Base-by-base conservation (phyloP, 495 filamentous ascomycete genomes). In the Aspergillus bertholletiae region DNA sequence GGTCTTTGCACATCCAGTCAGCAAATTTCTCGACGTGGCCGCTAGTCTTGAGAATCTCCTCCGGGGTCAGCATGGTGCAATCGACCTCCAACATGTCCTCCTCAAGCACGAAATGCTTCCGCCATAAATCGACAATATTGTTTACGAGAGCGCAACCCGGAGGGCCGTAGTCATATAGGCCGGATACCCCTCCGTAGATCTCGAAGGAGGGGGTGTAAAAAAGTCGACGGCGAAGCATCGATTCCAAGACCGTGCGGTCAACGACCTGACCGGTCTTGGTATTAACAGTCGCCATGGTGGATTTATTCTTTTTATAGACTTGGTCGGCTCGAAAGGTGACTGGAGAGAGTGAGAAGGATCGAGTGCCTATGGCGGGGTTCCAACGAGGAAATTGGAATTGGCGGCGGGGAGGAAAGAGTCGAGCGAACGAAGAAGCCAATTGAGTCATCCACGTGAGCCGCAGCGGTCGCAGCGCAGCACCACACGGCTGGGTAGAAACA, bases 1-100 rank as follows among this genome's bases (percentile, higher is more conserved):
- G 91, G 70, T 98, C 94, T 73, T 97, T 97, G 84, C 91, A 96
- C 92, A 97, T 96, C 90, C 90, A 97, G 70, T 97, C 95, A 60
- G 91, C 88, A 69, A 97, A 98, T 71, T 95, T 95, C 59, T 97
- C 94, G 49, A 97, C 94, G 73, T 98, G 94, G 54, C 95, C 94
- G 66, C 86, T 90, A 22, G 94, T 97, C 82, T 97, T 96, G 43
- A 98, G 79, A 11, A 97, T 89, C 37, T 93, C 89, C 55, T 90
- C 80, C 21, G 94, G 94, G 49, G 90, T 95, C 59, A 95, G 68
- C 69, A 88, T 88, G 12, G 84, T 89, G 69, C 88, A 92, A 69
- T 95, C 90, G 35, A 95, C 83, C 74, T 95, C 90, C 41, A 95
- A 77, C 89, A 94, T 93, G 71, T 93, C 87, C 73, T 94, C 90